Evolutionary conservation across 75 land plant species (phyloP).

Genomic region (Ceratopteris richardii): DNA sequence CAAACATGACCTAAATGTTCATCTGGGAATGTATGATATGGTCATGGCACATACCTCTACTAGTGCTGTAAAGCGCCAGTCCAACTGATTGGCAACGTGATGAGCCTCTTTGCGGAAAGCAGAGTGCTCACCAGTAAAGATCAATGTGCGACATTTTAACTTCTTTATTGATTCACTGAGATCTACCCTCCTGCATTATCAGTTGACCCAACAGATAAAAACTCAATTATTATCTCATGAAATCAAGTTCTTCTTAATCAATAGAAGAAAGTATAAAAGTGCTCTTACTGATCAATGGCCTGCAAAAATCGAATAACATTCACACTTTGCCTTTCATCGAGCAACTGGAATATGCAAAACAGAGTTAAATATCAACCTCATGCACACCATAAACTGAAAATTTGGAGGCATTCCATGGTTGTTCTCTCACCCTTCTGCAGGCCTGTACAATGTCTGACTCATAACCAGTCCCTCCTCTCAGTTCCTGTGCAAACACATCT

Average conservation of each 20-base stretch:
- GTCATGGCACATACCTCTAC: too few relatives aligned
- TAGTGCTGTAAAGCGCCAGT: slow-evolving; percentile 51
- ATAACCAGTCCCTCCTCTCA: slow-evolving; percentile 4
- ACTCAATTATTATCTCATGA: too few relatives aligned
- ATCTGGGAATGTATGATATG: too few relatives aligned
- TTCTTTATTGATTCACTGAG: slow-evolving; percentile 50
- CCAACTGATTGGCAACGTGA: slow-evolving; percentile 54
- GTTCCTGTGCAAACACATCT: slow-evolving; percentile 15
- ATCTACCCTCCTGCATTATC: slow-evolving; percentile 53
- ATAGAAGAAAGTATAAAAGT: too few relatives aligned
- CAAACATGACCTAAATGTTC: too few relatives aligned
- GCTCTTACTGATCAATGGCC: slow-evolving; percentile 64
- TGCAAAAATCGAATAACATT: slow-evolving; percentile 74
- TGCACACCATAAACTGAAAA: too few relatives aligned
- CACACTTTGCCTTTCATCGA: slow-evolving; percentile 68
- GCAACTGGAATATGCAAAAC: slow-evolving; percentile 30
- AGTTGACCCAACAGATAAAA: too few relatives aligned
- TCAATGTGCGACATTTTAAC: slow-evolving; percentile 58
- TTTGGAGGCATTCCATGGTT: too few relatives aligned
- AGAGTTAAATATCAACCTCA: too few relatives aligned
- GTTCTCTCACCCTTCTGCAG: slow-evolving; percentile 19
- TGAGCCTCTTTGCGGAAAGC: slow-evolving; percentile 73
- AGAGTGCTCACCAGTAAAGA: slow-evolving; percentile 78
- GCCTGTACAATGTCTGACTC: slow-evolving; percentile 10
- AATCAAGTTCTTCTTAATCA: too few relatives aligned